Base-by-base conservation (phyloP, 169 alveolate genomes). In the Plasmodium chabaudi region DNA sequence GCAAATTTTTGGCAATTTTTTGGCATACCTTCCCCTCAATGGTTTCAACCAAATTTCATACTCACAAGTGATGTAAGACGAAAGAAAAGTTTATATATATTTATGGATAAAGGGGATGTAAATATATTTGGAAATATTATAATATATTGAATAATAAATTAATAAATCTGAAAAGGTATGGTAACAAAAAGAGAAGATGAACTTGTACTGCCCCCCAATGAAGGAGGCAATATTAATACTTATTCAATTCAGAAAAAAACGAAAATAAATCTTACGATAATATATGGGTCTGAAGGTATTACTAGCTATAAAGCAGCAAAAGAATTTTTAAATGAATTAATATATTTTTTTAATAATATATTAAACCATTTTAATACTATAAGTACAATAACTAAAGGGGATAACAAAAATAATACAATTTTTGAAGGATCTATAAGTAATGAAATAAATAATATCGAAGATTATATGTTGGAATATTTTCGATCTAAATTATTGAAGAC, bases 201-300 rank as follows among this genome's bases (percentile, higher is more conserved):
- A 34, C 6, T 34, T 34, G 42, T 34, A 34, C 42, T 3, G 42
- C 42, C 42, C 5, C 42, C 6, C 42, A 34, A 34, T 34, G 42
- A 34, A 5, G 42, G 4, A 34, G 42, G 7, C 42, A 34, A 34
- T 34, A 34, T 34, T 34, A 34, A 34, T 34, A 3, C 4, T 5
- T 34, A 34, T 34, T 51, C 59, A 12, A 51, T 51, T 7, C 42
- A 19, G 19, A 67, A 67, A 39, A 82, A 49, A 27, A 82, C 82
- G 2, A 82, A 82, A 25, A 67, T 82, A 59, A 82, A 53, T 46
- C 4, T 82, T 13, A 67, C 46, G 15, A 10, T 82, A 23, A 61
- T 82, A 3, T 82, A 82, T 27, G 90, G 90, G 15, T 82, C 90
- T 10, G 90, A 68, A 10, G 49, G 72, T 47, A 17, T 42, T 44